phyloP scores from a whole-genome alignment of 2,329 filamentous ascomycete species.

The Huntiella moniliformis region DNA sequence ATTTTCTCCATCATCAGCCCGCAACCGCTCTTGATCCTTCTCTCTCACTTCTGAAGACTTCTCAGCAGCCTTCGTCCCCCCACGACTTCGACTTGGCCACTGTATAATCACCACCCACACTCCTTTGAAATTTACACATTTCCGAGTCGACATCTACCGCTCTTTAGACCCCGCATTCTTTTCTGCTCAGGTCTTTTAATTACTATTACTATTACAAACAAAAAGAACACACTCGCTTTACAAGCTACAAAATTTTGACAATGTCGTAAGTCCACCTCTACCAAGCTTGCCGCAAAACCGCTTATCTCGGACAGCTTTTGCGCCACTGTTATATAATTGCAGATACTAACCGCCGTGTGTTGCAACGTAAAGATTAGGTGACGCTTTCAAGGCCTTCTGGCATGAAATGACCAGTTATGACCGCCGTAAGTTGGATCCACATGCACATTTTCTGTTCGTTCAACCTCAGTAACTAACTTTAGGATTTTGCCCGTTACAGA shows the following conservation, averaged over 20 bases:
- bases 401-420: conserved; percentile 67
- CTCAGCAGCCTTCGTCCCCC: too few relatives aligned
- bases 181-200: too few relatives aligned
- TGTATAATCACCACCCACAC: too few relatives aligned
- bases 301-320: too few relatives aligned
- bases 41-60: not conserved
- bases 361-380: conserved; percentile 34
- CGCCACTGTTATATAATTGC: not conserved
- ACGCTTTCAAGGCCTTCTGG: conserved; percentile 80
- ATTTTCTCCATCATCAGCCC: conserved; percentile 1
- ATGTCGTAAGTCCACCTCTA: conserved; percentile 7
- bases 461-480: not conserved
- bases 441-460: not conserved
- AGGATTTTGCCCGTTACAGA: conserved; percentile 32
- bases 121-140: too few relatives aligned
- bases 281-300: too few relatives aligned
- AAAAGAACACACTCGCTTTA: too few relatives aligned
- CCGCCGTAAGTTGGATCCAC: conserved; percentile 32
- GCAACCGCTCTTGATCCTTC: not conserved
- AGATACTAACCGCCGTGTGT: not conserved
- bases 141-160: too few relatives aligned
- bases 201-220: too few relatives aligned
- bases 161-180: too few relatives aligned
- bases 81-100: too few relatives aligned
- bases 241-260: not conserved